Conservation (phyloP, 2,329 filamentous ascomycete species). For the Geoglossum cookeanum region DNA sequence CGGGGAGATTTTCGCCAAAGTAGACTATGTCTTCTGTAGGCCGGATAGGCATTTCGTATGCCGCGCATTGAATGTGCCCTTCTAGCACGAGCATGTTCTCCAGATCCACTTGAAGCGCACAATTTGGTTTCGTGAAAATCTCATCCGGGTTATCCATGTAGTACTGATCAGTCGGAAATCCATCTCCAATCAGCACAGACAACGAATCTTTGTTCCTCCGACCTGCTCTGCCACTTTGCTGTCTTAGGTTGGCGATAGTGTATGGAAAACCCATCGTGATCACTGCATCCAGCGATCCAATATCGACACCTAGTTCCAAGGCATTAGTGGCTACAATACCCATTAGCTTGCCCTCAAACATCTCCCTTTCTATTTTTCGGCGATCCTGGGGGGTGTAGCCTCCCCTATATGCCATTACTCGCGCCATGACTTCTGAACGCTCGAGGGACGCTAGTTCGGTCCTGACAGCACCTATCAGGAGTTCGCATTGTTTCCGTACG, state of each 20-base stretch:
- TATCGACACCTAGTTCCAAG: conserved; percentile 85
- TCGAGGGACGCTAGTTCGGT: conserved; percentile 56
- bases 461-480: conserved; percentile 61
- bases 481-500: conserved; percentile 74
- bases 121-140: conserved; percentile 81
- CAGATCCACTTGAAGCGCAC: conserved; percentile 78
- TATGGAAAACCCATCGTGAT: conserved; percentile 90
- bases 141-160: conserved; percentile 96
- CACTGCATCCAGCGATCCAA: conserved; percentile 83
- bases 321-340: conserved; percentile 90
- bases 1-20: conserved; percentile 54
- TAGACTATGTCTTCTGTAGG: conserved; percentile 55
- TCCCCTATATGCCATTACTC: conserved; percentile 90
- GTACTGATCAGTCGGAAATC: conserved; percentile 79
- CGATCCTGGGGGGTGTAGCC: conserved; percentile 88
- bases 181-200: conserved; percentile 74
- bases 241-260: conserved; percentile 80
- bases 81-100: conserved; percentile 79
- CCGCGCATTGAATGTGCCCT: conserved; percentile 88
- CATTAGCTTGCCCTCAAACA: conserved; percentile 89
- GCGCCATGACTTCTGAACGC: conserved; percentile 50
- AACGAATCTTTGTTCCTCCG: conserved; percentile 84
- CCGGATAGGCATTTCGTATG: conserved; percentile 84
- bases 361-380: conserved; percentile 73
- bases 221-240: conserved; percentile 86